Evolutionary conservation across 306 rosid species (phyloP).

Genomic region (Castanopsis chinensis): DNA sequence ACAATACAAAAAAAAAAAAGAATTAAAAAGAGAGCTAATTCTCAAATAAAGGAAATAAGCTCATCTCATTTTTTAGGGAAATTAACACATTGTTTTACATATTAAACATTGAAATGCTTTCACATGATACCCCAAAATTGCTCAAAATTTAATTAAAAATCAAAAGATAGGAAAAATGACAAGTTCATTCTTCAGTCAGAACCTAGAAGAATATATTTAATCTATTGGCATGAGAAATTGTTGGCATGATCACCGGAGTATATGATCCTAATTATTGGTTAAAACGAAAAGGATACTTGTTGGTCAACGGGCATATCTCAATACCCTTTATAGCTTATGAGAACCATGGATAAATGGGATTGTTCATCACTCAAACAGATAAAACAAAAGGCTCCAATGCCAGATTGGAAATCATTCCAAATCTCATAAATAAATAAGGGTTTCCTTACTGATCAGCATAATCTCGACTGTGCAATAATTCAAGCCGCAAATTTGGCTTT

Average conservation of each 20-base stretch:
- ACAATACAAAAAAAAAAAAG: no score
- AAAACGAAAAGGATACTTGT: conserved; percentile 5
- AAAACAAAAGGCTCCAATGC: conserved; percentile 9
- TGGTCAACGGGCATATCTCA: conserved; percentile 2
- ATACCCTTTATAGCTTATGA: conserved; percentile 9
- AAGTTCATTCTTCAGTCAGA: neutral
- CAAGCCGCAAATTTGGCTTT: no score
- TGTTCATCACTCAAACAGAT: conserved; percentile 25
- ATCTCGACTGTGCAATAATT: no score
- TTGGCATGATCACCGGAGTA: neutral
- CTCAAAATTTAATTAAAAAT: neutral
- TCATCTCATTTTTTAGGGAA: neutral
- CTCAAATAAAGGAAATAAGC: neutral
- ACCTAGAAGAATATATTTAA: neutral
- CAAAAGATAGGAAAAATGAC: neutral
- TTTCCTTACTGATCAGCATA: no score
- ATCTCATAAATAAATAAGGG: conserved; percentile 22
- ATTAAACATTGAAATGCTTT: neutral
- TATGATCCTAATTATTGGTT: conserved; percentile 7
- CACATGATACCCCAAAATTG: neutral
- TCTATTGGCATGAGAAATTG: neutral
- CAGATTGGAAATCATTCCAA: neutral
- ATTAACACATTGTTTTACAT: no score
- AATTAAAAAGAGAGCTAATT: no score
- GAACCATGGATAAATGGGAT: conserved; percentile 14